These are phyloP conservation scores for Saksenaea oblongispora DNA, from an alignment of 371 early-diverging fungal species.

Conservation along the genomic window DNA sequence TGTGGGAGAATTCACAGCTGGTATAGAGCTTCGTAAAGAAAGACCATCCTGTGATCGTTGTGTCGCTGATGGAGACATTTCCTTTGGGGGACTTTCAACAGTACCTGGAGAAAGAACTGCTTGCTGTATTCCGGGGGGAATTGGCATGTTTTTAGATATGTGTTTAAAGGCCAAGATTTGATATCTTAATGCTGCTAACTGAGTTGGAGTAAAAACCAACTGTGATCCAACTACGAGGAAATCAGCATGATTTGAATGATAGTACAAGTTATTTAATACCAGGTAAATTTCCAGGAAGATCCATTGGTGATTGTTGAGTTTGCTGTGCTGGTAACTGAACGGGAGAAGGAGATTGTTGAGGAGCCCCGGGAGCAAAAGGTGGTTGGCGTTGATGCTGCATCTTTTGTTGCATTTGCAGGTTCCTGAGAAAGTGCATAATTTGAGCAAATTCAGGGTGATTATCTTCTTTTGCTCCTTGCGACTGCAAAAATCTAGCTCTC, in stretches of 20 bases:
- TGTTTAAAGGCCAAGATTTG: constrained; percentile 83
- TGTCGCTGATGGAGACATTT: constrained; percentile 18
- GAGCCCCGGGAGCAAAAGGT: neutral
- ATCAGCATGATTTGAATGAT: neutral
- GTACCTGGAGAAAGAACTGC: constrained; percentile 55
- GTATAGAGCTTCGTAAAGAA: constrained; percentile 18
- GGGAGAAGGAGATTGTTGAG: constrained; percentile 7
- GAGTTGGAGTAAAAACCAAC: constrained; percentile 54
- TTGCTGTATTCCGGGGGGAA: constrained; percentile 70
- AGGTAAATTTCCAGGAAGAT: constrained; percentile 2
- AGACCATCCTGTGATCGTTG: constrained; percentile 28
- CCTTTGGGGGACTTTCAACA: constrained; percentile 25
- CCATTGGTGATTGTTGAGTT: constrained; percentile 9
- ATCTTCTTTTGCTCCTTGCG: constrained; percentile 65
- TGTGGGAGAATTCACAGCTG: constrained; percentile 13
- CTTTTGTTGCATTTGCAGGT: constrained; percentile 29
- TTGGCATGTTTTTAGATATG: constrained; percentile 71
- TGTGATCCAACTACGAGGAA: neutral
- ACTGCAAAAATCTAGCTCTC: constrained; percentile 33
- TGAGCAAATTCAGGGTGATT: constrained; percentile 64
- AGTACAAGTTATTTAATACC: neutral
- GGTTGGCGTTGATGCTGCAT: constrained; percentile 19
- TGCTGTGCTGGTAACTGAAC: constrained; percentile 12
- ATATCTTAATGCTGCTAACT: constrained; percentile 64
- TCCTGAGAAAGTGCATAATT: constrained; percentile 55